phyloP scores from a whole-genome alignment of 768 basidiomycete genomes.

The Naganishia vaughanmartiniae region DNA sequence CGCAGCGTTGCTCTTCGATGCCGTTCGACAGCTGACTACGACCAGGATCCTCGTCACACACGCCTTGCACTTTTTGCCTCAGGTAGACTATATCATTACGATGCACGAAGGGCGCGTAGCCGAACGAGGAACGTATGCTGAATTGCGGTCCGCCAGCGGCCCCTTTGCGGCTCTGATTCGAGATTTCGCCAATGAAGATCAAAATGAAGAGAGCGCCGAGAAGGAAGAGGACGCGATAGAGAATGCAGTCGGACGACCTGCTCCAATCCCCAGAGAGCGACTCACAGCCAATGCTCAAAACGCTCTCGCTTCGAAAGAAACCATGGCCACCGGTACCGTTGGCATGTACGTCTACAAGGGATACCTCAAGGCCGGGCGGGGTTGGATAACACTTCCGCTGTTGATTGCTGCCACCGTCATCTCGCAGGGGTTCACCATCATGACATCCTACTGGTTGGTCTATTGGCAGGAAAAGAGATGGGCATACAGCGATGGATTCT shows the following conservation, averaged over 20 bases:
- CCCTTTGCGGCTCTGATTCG: constrained; percentile 70
- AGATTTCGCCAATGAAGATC: constrained; percentile 72
- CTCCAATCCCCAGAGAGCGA: constrained; percentile 51
- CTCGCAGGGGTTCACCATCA: constrained; percentile 67
- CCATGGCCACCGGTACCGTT: constrained; percentile 74
- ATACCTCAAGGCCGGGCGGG: constrained; percentile 71
- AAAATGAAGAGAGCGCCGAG: constrained; percentile 56
- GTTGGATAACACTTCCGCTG: constrained; percentile 64
- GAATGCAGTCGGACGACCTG: constrained; percentile 43
- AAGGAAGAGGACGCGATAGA: constrained; percentile 51
- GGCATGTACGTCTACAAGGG: constrained; percentile 55
- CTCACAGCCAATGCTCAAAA: constrained; percentile 53
- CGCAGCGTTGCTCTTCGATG: constrained; percentile 79
- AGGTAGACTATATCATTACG: constrained; percentile 81
- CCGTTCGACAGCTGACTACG: constrained; percentile 67
- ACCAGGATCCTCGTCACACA: constrained; percentile 88
- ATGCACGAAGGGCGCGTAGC: constrained; percentile 72
- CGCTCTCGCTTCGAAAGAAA: constrained; percentile 76
- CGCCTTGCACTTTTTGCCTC: constrained; percentile 81
- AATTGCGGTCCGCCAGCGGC: constrained; percentile 65
- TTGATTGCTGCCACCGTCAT: constrained; percentile 63
- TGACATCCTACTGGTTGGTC: constrained; percentile 66
- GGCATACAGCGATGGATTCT: constrained; percentile 55
- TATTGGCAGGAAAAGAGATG: constrained; percentile 75
- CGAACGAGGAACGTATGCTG: constrained; percentile 74